A percentile compares a stretch with the other conserved stretches of the same genome.
phyloP scores from a whole-genome alignment of 768 basidiomycete species.

The Holtermanniella nyarrowii region DNA sequence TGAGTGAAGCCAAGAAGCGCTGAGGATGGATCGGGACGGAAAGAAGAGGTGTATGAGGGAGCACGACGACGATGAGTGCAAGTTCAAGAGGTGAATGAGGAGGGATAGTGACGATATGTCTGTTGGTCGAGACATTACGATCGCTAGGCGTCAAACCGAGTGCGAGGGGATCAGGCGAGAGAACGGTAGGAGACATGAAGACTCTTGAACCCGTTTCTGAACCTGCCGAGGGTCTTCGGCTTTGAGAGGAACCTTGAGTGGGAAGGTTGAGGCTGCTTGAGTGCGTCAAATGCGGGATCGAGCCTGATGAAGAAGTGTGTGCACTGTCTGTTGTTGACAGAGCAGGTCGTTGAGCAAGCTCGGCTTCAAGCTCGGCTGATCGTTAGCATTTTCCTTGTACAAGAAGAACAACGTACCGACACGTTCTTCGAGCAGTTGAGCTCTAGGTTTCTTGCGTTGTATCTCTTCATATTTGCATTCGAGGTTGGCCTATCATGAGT shows the following conservation, averaged over 20 bases:
- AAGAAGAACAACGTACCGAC: conserved; percentile 25
- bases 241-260: conserved; percentile 2
- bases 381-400: too few species aligned
- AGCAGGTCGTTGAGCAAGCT: neutral
- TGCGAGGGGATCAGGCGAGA: conserved; percentile 1
- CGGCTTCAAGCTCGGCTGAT: conserved; percentile 10
- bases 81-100: conserved; percentile 21
- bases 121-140: conserved; percentile 3
- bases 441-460: conserved; percentile 16
- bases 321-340: neutral
- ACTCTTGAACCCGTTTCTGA: neutral
- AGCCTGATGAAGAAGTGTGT: neutral
- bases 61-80: conserved; percentile 19
- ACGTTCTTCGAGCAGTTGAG: conserved; percentile 24
- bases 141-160: neutral
- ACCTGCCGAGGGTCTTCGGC: neutral
- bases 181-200: neutral
- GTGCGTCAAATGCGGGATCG: neutral
- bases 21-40: conserved; percentile 29
- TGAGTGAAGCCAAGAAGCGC: conserved; percentile 28
- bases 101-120: conserved; percentile 9
- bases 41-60: conserved; percentile 27
- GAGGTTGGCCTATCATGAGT: conserved; percentile 4
- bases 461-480: conserved; percentile 31
- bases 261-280: neutral